Conservation (phyloP, 148 eudicot genomes). For the Heliamphora exappendiculata region DNA sequence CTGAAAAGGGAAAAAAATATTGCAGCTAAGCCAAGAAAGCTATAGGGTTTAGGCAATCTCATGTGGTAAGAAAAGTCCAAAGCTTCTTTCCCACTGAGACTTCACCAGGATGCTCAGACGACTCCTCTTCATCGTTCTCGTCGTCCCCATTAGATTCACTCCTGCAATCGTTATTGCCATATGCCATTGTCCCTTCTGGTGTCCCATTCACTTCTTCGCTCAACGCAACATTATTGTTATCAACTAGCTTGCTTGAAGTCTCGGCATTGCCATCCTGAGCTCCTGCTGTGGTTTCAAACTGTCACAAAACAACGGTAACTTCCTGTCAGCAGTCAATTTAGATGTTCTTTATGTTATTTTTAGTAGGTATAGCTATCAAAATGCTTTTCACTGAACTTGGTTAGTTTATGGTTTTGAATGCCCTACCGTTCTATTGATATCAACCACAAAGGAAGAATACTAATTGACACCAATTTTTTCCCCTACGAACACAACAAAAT, state of each 20-base stretch:
- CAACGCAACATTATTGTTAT: slow-evolving; percentile 22
- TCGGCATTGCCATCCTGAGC: slow-evolving; percentile 25
- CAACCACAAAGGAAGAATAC: no score
- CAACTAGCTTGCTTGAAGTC: slow-evolving; percentile 22
- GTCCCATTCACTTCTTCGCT: slow-evolving; percentile 71
- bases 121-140: slow-evolving; percentile 42
- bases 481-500: no score
- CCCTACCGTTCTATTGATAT: no score
- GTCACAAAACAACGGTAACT: not conserved
- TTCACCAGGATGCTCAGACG: slow-evolving; percentile 78
- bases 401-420: no score
- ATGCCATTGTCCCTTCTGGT: slow-evolving; percentile 28
- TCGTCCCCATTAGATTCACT: no score
- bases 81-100: slow-evolving; percentile 82
- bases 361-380: no score
- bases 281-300: slow-evolving; percentile 42
- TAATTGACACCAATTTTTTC: no score
- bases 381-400: no score
- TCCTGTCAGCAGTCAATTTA: not conserved
- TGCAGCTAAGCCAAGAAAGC: not conserved
- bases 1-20: not conserved
- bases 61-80: slow-evolving; percentile 82
- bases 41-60: not conserved
- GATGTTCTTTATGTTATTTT: no score
- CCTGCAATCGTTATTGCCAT: slow-evolving; percentile 23